A percentile compares a stretch with the other conserved stretches of the same genome.
Evolutionary conservation across 495 filamentous ascomycete genomes (phyloP).

Genomic region (Articulospora tetracladia): DNA sequence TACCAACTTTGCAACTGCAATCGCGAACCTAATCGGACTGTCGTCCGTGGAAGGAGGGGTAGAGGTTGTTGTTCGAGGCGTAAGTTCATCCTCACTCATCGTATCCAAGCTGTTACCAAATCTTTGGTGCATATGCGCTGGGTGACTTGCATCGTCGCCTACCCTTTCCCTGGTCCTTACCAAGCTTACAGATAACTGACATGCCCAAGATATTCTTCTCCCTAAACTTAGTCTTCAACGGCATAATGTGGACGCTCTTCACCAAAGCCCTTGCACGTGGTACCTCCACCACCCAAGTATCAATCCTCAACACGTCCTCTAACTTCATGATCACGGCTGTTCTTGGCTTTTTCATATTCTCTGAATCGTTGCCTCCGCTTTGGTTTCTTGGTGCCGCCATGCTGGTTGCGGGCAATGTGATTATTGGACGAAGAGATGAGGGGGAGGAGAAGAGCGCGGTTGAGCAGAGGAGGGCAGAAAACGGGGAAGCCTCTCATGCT

Average conservation of each 20-base stretch:
- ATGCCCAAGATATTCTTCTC: slow-evolving; percentile 70
- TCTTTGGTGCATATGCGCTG: background rate
- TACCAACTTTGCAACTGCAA: slow-evolving; percentile 56
- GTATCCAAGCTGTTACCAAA: background rate
- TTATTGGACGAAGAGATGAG: slow-evolving; percentile 81
- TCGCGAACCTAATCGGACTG: slow-evolving; percentile 61
- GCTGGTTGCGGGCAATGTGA: slow-evolving; percentile 85
- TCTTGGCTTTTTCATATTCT: slow-evolving; percentile 72
- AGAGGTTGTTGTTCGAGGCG: slow-evolving; percentile 63
- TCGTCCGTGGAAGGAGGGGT: slow-evolving; percentile 46
- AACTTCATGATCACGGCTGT: slow-evolving; percentile 93
- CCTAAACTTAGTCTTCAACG: slow-evolving; percentile 86
- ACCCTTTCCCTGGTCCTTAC: background rate
- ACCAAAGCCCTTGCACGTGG: slow-evolving; percentile 78
- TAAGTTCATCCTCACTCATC: slow-evolving; percentile 41
- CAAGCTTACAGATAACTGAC: background rate
- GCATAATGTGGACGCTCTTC: slow-evolving; percentile 92
- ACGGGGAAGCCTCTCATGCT: too few species aligned
- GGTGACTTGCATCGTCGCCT: background rate
- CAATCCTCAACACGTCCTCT: slow-evolving; percentile 85
- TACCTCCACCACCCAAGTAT: slow-evolving; percentile 83
- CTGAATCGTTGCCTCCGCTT: slow-evolving; percentile 64
- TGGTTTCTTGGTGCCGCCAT: slow-evolving; percentile 88
- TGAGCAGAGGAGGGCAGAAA: slow-evolving; percentile 4
- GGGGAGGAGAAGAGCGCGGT: slow-evolving; percentile 13